Base-by-base conservation (phyloP, 2,329 filamentous ascomycete species). In the Talaromyces pinophilus region DNA sequence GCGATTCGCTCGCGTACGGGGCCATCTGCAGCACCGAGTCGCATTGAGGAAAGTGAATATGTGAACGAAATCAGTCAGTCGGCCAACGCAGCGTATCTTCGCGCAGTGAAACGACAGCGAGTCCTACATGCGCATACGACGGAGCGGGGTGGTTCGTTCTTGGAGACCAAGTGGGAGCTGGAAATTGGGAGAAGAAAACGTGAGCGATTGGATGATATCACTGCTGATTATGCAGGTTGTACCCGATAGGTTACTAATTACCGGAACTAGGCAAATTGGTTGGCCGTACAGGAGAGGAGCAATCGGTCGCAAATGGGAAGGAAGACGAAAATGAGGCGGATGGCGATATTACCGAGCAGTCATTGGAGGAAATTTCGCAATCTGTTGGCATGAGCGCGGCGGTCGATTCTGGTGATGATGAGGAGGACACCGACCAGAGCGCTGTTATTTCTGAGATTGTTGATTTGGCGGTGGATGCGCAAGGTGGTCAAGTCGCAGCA, bases 101-200 rank as follows among this genome's bases (percentile, higher is more conserved):
- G 78, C 25, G 77, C 75, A 40, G 72, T 78, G 30, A 81, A 81
- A 71, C 73, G 77, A 30, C 71, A 71, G 35, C 75, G 78, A 67
- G 71, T 78, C 46, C 35, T 52, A 42, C 67, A 69, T 42, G 65
- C 62, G 52, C 68, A 68, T 15, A 40, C 59, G 1, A 44, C 59
- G 1, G 69, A 71, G 59, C 70, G 73, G 40, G 74, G 73, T 40
- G 71, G 72, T 30, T 78, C 77, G 19, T 80, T 80, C 67, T 70
- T 80, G 17, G 78, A 80, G 68, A 81, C 79, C 2, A 79, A 78
- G 64, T 79, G 78, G 77, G 78, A 80, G 67, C 70, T 71, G 42
- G 76, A 78, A 42, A 69, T 67, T 7, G 70, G 71, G 22, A 71
- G 15, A 57, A 67, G 57, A 59, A 68, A 62, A 44, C 65, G 59